Evolutionary conservation across 306 rosid species (phyloP).

Genomic region (Gastrolobium bilobum): DNA sequence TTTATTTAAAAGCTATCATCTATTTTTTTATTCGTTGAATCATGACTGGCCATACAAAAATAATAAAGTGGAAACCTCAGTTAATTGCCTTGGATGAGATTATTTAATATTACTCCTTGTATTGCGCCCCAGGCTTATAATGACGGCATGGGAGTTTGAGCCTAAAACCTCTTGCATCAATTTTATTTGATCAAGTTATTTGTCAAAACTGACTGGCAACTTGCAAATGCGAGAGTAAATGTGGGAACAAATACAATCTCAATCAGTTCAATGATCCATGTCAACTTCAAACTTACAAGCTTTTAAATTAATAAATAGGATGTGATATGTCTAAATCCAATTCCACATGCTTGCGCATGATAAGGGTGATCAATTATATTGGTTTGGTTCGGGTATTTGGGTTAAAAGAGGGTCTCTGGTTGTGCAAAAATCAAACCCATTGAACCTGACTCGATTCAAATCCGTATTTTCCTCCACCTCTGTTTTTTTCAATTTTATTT

Average conservation of each 20-base stretch:
- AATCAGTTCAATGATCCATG: slow-evolving; percentile 20
- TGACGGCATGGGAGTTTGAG: not conserved
- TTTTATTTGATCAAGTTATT: slow-evolving; percentile 13
- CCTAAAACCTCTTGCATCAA: not conserved
- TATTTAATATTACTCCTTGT: not conserved
- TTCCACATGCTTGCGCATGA: not conserved
- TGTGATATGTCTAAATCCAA: slow-evolving; percentile 26
- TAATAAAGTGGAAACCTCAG: slow-evolving; percentile 5
- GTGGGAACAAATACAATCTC: slow-evolving; percentile 19
- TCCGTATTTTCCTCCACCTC: no score
- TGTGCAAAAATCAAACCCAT: no score
- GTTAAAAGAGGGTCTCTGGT: no score
- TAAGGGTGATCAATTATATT: no score
- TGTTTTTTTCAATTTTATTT: no score
- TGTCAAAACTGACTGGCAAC: not conserved
- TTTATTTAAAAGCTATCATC: slow-evolving; percentile 14
- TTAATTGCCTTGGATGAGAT: slow-evolving; percentile 22
- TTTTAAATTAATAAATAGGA: slow-evolving; percentile 13
- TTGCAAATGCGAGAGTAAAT: slow-evolving; percentile 4
- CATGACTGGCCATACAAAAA: slow-evolving; percentile 20
- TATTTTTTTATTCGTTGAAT: slow-evolving; percentile 28
- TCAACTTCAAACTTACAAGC: slow-evolving; percentile 29
- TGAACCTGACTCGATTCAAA: no score
- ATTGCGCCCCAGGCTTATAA: no score
- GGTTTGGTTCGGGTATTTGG: no score